These are phyloP conservation scores for Rubia balearica DNA, from an alignment of 305 asterid genomes.

Conservation along the genomic window DNA sequence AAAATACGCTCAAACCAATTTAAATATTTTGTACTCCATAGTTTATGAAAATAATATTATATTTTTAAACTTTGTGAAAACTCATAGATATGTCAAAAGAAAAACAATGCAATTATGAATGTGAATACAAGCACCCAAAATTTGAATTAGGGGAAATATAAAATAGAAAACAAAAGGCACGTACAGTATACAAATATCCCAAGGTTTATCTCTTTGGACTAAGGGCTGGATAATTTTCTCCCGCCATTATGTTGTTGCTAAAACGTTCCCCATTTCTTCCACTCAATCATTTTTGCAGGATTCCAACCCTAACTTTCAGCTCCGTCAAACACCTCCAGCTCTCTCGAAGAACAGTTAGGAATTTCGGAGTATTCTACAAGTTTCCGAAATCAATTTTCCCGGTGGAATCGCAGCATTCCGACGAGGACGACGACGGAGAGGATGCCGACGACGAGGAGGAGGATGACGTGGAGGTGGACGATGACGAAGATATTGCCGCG, in stretches of 20 bases:
- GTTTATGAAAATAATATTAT: too few relatives aligned
- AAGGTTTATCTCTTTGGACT: constrained; percentile 9
- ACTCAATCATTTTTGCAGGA: constrained; percentile 24
- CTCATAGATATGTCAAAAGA: too few relatives aligned
- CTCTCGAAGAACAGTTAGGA: constrained; percentile 6
- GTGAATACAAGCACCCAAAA: neutral
- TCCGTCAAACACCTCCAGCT: constrained; percentile 18
- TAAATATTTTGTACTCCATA: too few relatives aligned
- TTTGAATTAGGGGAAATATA: neutral
- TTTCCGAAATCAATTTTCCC: constrained; percentile 43
- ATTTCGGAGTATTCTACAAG: constrained; percentile 26
- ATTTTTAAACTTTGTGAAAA: too few relatives aligned
- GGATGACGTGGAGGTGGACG: constrained; percentile 51
- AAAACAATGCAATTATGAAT: too few relatives aligned
- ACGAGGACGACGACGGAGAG: constrained; percentile 47
- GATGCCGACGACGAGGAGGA: constrained; percentile 39
- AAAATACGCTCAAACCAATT: too few relatives aligned
- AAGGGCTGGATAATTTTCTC: constrained; percentile 27
- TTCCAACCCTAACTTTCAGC: constrained; percentile 27
- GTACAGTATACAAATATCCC: constrained; percentile 6
- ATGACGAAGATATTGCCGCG: constrained; percentile 61
- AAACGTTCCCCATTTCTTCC: constrained; percentile 29
- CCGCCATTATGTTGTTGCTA: constrained; percentile 78
- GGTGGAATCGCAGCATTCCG: constrained; percentile 47
- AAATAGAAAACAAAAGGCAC: neutral